phyloP scores from a whole-genome alignment of 805 yeast species.

The Metschnikowia gruessii region DNA sequence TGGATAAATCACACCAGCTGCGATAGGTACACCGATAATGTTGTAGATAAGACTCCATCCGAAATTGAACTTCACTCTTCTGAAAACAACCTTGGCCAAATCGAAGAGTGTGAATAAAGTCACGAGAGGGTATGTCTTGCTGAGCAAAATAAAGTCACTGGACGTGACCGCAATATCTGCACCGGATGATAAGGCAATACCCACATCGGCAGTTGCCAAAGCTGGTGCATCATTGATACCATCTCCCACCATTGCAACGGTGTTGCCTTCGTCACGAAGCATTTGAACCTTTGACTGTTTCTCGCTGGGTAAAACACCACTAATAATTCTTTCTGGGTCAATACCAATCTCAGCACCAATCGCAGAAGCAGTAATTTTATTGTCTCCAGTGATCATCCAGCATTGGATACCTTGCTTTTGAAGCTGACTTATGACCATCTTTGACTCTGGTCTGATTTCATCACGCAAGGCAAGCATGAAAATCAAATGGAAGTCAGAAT shows the following conservation, averaged over 20 bases:
- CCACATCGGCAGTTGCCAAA: conserved; percentile 69
- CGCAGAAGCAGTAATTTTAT: conserved; percentile 60
- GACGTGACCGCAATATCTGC: conserved; percentile 74
- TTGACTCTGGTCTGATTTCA: conserved; percentile 56
- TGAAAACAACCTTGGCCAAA: conserved; percentile 48
- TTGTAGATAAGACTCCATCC: conserved; percentile 60
- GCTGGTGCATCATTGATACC: conserved; percentile 87
- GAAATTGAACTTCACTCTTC: conserved; percentile 55
- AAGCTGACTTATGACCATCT: conserved; percentile 41
- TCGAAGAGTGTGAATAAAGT: conserved; percentile 55
- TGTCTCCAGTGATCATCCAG: conserved; percentile 81
- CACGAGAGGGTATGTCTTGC: conserved; percentile 49
- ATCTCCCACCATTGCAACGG: conserved; percentile 74
- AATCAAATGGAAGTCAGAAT: conserved; percentile 36
- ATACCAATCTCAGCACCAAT: conserved; percentile 66
- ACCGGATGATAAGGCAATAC: conserved; percentile 73
- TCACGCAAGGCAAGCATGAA: conserved; percentile 60
- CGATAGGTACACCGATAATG: conserved; percentile 56
- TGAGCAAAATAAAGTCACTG: conserved; percentile 66
- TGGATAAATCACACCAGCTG: conserved; percentile 66
- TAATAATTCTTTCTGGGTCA: conserved; percentile 46
- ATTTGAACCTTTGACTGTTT: conserved; percentile 59
- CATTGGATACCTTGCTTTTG: conserved; percentile 47
- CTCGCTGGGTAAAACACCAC: conserved; percentile 72
- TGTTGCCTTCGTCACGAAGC: conserved; percentile 42